These are phyloP conservation scores for Micromonas pusilla DNA, from an alignment of 139 green algal genomes.

Conservation along the genomic window DNA sequence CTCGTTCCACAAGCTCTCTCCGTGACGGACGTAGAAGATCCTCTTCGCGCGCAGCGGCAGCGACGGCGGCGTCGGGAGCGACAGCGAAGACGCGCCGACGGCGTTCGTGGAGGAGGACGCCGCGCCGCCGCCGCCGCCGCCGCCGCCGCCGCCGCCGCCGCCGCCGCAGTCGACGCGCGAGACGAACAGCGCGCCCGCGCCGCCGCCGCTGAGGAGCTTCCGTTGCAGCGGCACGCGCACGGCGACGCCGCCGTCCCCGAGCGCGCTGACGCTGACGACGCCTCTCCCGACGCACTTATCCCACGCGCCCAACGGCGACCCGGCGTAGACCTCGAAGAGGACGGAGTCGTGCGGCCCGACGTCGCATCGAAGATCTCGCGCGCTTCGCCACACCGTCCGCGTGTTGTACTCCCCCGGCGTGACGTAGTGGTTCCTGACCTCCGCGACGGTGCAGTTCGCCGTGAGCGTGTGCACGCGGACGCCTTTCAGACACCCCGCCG, in stretches of 20 bases:
- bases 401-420: too few relatives aligned
- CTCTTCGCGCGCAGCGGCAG: background rate
- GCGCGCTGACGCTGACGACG: background rate
- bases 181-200: background rate
- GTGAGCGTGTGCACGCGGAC: background rate
- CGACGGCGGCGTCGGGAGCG: background rate
- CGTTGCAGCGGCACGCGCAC: background rate
- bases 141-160: background rate
- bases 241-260: background rate
- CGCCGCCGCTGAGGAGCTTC: background rate
- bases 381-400: background rate
- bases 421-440: too few relatives aligned
- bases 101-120: background rate
- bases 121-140: background rate
- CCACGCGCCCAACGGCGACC: background rate
- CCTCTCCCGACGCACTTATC: background rate
- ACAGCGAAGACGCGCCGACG: background rate
- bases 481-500: background rate
- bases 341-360: background rate
- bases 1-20: conserved; percentile 27
- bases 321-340: background rate
- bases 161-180: background rate
- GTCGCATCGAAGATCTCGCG: background rate
- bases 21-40: conserved; percentile 18
- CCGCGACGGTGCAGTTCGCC: too few relatives aligned